These are phyloP conservation scores for Avena insularis DNA, from an alignment of 176 grass and related monocot genomes.

Conservation along the genomic window DNA sequence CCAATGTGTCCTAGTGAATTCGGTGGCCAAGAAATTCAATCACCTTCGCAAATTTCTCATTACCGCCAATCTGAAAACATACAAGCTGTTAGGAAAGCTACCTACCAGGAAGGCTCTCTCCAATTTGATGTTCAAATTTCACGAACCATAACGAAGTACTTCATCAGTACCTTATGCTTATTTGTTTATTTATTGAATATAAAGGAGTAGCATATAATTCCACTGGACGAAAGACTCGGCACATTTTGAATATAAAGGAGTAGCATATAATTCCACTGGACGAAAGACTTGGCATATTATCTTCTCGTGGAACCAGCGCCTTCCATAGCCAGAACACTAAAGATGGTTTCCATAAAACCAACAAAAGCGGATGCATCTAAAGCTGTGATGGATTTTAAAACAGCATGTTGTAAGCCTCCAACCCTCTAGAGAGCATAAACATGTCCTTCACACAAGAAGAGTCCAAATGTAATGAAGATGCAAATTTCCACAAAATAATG, in stretches of 20 bases:
- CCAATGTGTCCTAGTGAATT: conserved; percentile 69
- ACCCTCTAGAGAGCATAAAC: neutral
- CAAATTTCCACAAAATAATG: neutral
- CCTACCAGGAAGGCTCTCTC: neutral
- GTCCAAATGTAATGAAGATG: neutral
- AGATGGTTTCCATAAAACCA: neutral
- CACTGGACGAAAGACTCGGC: neutral
- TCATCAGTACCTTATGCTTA: neutral
- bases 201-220: neutral
- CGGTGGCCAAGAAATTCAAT: conserved; percentile 66
- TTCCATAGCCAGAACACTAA: neutral
- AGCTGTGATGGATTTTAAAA: neutral
- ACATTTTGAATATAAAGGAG: neutral
- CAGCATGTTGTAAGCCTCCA: neutral
- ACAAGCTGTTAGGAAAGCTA: conserved; percentile 14
- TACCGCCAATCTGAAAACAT: conserved; percentile 58
- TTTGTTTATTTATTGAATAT: neutral
- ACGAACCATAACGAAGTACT: neutral
- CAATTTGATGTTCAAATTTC: neutral
- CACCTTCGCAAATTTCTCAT: conserved; percentile 63
- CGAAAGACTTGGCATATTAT: neutral
- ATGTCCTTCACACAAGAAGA: neutral
- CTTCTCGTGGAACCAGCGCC: neutral
- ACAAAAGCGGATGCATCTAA: too few relatives aligned
- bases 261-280: neutral